phyloP scores from a whole-genome alignment of 2,329 filamentous ascomycete genomes.

The Colletotrichum endophyticum region DNA sequence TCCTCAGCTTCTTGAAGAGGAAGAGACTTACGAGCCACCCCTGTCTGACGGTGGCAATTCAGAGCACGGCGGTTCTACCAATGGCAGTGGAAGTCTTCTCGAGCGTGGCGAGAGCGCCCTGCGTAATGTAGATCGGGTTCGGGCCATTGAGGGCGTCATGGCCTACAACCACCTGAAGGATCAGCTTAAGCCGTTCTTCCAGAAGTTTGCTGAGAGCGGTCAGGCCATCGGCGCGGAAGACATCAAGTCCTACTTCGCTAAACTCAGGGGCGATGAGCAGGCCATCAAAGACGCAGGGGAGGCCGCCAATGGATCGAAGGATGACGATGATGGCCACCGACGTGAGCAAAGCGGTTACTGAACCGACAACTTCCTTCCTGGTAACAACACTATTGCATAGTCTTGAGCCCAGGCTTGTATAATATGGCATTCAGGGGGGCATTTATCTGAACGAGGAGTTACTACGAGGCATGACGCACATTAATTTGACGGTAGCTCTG shows the following conservation, averaged over 20 bases:
- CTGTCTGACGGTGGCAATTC: conserved; percentile 70
- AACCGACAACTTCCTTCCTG: background rate
- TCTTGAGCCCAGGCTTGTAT: background rate
- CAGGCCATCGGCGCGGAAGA: conserved; percentile 90
- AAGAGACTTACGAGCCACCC: conserved; percentile 92
- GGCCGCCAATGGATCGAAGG: conserved; percentile 45
- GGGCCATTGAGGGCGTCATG: conserved; percentile 96
- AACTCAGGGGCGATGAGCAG: conserved; percentile 85
- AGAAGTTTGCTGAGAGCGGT: conserved; percentile 92
- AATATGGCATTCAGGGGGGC: background rate
- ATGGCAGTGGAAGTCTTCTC: conserved; percentile 81
- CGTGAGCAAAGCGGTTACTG: conserved; percentile 61
- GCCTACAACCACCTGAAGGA: conserved; percentile 97
- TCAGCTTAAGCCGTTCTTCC: conserved; percentile 92
- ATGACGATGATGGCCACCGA: conserved; percentile 41
- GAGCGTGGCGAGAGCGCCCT: conserved; percentile 93
- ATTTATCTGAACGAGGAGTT: background rate
- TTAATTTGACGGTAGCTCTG: background rate
- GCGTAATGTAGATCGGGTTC: conserved; percentile 88
- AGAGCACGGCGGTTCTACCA: conserved; percentile 59
- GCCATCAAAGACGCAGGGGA: conserved; percentile 69
- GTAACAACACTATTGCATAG: background rate
- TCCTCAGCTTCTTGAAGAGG: conserved; percentile 87
- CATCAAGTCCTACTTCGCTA: conserved; percentile 96
- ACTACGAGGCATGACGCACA: background rate